Conservation (phyloP, 352 stramenopile genomes). For the Phytophthora palmivora region DNA sequence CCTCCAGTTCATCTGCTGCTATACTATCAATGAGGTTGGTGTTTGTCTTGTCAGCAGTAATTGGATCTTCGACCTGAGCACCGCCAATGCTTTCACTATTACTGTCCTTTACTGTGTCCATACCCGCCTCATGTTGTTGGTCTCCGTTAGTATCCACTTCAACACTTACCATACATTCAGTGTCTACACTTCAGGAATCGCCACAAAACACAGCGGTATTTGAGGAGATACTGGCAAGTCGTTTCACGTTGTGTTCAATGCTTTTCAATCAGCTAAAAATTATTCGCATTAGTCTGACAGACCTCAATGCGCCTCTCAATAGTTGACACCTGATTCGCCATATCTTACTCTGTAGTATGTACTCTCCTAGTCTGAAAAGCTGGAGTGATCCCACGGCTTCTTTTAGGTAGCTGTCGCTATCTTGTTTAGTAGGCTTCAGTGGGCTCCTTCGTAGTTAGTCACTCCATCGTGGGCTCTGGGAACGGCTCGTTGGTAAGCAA, state of each 20-base stretch:
- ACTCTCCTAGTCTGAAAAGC: constrained; percentile 10
- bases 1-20: too few species aligned
- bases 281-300: constrained; percentile 19
- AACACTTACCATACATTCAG: constrained; percentile 29
- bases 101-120: constrained; percentile 6
- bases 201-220: too few species aligned
- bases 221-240: constrained; percentile 3
- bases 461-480: constrained; percentile 65
- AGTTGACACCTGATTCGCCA: constrained; percentile 4
- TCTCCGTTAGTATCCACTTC: constrained; percentile 16
- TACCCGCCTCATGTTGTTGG: constrained; percentile 12
- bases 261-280: constrained; percentile 22
- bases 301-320: constrained; percentile 8
- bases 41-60: not conserved
- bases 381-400: not conserved
- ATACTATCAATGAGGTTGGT: too few species aligned
- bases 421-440: not conserved
- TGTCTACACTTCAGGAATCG: constrained; percentile 1
- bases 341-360: constrained; percentile 5
- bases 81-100: not conserved
- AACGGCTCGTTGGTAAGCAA: constrained; percentile 86
- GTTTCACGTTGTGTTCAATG: constrained; percentile 23
- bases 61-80: not conserved
- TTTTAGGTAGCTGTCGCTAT: not conserved
- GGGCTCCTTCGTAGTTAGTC: constrained; percentile 10